Evolutionary conservation across 2,329 filamentous ascomycete genomes (phyloP).

Genomic region (Ciborinia camelliae): DNA sequence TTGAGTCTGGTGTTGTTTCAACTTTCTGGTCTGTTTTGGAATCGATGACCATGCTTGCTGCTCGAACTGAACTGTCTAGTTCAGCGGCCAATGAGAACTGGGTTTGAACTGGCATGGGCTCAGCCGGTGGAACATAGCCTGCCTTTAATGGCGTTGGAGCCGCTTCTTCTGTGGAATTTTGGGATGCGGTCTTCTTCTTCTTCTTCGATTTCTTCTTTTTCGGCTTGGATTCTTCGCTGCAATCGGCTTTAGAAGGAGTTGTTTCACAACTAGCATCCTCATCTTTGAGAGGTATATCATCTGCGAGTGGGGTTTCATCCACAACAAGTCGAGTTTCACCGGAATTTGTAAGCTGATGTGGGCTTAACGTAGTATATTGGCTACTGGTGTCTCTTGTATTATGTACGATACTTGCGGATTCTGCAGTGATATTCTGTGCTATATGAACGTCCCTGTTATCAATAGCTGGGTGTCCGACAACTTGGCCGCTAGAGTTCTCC

Average conservation of each 20-base stretch:
- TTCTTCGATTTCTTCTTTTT: slow-evolving; percentile 2
- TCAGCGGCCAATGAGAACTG: not conserved
- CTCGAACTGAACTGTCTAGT: too few species aligned
- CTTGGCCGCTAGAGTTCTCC: not conserved
- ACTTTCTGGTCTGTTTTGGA: too few species aligned
- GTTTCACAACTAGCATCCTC: too few species aligned
- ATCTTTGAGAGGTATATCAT: not conserved
- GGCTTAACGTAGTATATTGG: not conserved
- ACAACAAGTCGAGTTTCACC: not conserved
- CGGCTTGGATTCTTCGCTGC: not conserved
- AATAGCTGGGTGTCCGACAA: too few species aligned
- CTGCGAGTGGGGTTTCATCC: not conserved
- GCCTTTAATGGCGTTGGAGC: not conserved
- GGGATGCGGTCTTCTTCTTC: not conserved
- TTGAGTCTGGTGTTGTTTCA: not conserved
- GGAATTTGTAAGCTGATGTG: not conserved
- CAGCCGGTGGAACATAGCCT: not conserved
- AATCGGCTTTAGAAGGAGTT: not conserved
- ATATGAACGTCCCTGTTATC: not conserved
- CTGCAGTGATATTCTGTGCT: not conserved
- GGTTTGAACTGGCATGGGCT: not conserved
- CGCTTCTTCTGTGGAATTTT: not conserved
- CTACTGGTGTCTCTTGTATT: not conserved
- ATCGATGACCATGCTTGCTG: too few species aligned
- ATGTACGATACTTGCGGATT: not conserved